Evolutionary conservation across 1,139 yeast species (phyloP), one percentile per base, ranked within the genome.

Genomic region (Geotrichum macrosporum): DNA sequence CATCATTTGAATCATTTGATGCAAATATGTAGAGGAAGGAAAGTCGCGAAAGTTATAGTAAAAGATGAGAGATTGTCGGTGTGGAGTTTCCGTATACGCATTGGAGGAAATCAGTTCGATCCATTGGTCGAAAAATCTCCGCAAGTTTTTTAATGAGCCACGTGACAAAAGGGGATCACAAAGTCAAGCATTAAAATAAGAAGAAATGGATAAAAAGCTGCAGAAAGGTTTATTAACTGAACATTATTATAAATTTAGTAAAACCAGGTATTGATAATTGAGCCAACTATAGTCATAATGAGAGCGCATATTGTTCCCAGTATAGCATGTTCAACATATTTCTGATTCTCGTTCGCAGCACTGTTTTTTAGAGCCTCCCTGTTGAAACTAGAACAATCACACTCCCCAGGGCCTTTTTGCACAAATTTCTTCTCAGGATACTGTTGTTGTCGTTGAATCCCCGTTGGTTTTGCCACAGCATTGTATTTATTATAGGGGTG

Each of bases 341-440:
- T 32, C 21, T 29, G 41, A 12, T 16, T 32, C 15, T 31, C 36
- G 20, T 31, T 22, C 3, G 47, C 16, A n/a, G 42, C 43, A 2
- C 32, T 18, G n/a, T 36, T 43, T 22, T 35, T 20, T 10, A 20
- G 10, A 10, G 31, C 31, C 13, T 26, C 26, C 10, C 36, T n/a
- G 20, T 35, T 43, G 21, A 24, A 36, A 4, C 31, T 15, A 3
- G 47, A 37, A 24, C 47, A 44, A 26, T 44, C 47, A 26, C 47
- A 44, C 13, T 37, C 39, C 20, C 2, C n/a, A 10, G 31, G 21
- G 4, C 13, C 33, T 19, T 27, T 26, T 8, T 9, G 19, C 18
- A 5, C 9, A 9, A 5, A 15, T 10, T 5, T 10, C 12, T 31
- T 16, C 4, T 20, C 30, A 2, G 41, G 41, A 6, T 35, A 16